Conservation (phyloP, 371 early-diverging fungal species). For the Paraphysoderma sedebokerense region DNA sequence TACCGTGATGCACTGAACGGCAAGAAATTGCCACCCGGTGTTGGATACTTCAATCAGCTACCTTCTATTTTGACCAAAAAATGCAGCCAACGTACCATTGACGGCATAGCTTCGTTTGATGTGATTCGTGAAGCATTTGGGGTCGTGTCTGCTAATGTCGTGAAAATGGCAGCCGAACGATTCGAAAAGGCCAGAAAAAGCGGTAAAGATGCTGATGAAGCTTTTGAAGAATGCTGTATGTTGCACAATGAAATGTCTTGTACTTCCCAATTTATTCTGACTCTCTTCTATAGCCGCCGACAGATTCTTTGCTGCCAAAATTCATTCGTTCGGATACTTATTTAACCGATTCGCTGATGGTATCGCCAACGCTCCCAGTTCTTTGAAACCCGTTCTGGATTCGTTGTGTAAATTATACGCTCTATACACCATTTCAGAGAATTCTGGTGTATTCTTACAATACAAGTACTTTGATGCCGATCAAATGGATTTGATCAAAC, state of each 20-base stretch:
- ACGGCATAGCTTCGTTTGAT: constrained; percentile 37
- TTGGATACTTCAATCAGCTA: constrained; percentile 57
- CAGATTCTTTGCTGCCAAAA: constrained; percentile 66
- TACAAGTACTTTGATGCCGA: constrained; percentile 57
- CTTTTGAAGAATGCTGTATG: constrained; percentile 63
- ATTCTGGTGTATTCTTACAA: constrained; percentile 73
- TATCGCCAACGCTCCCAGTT: constrained; percentile 29
- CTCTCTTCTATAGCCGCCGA: constrained; percentile 27
- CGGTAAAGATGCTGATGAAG: constrained; percentile 55
- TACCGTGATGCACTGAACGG: constrained; percentile 60
- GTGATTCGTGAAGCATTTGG: constrained; percentile 65
- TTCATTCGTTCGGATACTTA: constrained; percentile 70
- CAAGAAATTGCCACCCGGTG: constrained; percentile 57
- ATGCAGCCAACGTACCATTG: constrained; percentile 20
- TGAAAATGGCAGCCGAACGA: constrained; percentile 57
- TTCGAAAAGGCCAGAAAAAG: constrained; percentile 47
- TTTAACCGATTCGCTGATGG: constrained; percentile 72
- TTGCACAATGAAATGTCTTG: too few relatives aligned
- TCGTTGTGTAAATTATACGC: constrained; percentile 65
- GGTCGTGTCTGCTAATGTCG: constrained; percentile 66
- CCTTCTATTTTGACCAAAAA: constrained; percentile 25
- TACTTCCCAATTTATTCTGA: not conserved
- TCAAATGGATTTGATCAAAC: constrained; percentile 43
- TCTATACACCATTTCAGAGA: constrained; percentile 60
- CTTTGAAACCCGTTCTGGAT: constrained; percentile 28